Evolutionary conservation across 148 eudicot genomes (phyloP).

Genomic region (Rheum nobile): DNA sequence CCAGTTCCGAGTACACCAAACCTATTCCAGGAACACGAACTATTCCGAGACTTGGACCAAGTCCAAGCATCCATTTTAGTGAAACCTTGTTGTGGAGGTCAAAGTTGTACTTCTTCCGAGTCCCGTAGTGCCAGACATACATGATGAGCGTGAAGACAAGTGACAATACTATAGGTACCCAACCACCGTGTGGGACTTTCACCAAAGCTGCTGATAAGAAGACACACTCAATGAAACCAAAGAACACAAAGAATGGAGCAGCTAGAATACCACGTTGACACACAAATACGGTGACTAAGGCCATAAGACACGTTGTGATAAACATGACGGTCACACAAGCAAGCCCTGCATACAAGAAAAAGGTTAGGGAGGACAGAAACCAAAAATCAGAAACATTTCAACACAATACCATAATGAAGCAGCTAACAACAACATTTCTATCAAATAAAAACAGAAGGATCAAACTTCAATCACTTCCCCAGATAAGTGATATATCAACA

Average conservation of each 20-base stretch:
- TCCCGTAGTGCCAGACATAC: slow-evolving; percentile 91
- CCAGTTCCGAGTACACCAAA: slow-evolving; percentile 82
- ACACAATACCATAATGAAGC: too few relatives aligned
- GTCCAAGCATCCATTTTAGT: slow-evolving; percentile 84
- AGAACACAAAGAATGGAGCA: slow-evolving; percentile 50
- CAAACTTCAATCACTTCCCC: neutral
- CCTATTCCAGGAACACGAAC: slow-evolving; percentile 96
- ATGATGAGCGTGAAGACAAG: slow-evolving; percentile 55
- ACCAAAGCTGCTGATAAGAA: slow-evolving; percentile 64
- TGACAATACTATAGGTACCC: slow-evolving; percentile 79
- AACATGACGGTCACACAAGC: slow-evolving; percentile 87
- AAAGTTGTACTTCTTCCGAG: slow-evolving; percentile 78
- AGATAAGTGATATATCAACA: neutral
- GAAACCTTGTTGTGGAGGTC: slow-evolving; percentile 93
- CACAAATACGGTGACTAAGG: slow-evolving; percentile 61
- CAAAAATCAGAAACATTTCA: neutral
- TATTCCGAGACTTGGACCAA: slow-evolving; percentile 92
- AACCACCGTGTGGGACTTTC: slow-evolving; percentile 92
- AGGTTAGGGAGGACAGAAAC: neutral
- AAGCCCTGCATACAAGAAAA: slow-evolving; percentile 43
- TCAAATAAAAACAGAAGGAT: too few relatives aligned
- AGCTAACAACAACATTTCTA: too few relatives aligned
- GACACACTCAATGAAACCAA: slow-evolving; percentile 57
- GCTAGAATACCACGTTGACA: slow-evolving; percentile 55
- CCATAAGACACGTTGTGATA: slow-evolving; percentile 81